Evolutionary conservation across 2,329 filamentous ascomycete species (phyloP).

Genomic region (Colletotrichum simmondsii): DNA sequence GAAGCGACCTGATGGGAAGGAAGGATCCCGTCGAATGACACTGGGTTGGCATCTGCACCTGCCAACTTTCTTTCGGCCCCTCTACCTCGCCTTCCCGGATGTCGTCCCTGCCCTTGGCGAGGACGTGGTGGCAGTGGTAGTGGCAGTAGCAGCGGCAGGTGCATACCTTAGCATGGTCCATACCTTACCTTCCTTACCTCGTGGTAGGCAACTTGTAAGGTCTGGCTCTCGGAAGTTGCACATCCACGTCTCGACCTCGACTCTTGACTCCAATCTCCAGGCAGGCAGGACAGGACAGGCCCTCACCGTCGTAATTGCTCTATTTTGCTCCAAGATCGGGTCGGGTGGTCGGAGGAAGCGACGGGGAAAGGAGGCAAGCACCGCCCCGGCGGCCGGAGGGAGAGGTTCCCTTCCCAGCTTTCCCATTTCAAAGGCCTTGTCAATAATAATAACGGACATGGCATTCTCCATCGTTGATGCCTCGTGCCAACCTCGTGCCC

Average conservation of each 20-base stretch:
- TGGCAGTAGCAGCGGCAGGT: no score
- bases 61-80: conserved; percentile 4
- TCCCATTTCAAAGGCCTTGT: conserved; percentile 14
- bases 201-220: no score
- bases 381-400: conserved; percentile 19
- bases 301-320: not conserved
- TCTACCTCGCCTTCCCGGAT: not conserved
- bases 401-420: conserved; percentile 14
- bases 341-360: conserved; percentile 27
- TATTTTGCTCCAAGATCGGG: not conserved
- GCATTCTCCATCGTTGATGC: conserved; percentile 10
- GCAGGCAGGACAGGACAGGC: no score
- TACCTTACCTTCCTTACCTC: no score
- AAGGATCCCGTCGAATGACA: not conserved
- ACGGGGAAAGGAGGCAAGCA: conserved; percentile 6
- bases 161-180: no score
- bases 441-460: not conserved
- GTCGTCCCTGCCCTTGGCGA: not conserved
- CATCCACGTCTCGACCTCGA: not conserved
- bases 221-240: no score
- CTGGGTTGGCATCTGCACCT: not conserved
- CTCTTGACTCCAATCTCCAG: not conserved
- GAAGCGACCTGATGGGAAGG: not conserved
- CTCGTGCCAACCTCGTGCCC: conserved; percentile 7
- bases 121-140: no score